Conservation (phyloP, 257 asterid species). For the Anisodus tanguticus region DNA sequence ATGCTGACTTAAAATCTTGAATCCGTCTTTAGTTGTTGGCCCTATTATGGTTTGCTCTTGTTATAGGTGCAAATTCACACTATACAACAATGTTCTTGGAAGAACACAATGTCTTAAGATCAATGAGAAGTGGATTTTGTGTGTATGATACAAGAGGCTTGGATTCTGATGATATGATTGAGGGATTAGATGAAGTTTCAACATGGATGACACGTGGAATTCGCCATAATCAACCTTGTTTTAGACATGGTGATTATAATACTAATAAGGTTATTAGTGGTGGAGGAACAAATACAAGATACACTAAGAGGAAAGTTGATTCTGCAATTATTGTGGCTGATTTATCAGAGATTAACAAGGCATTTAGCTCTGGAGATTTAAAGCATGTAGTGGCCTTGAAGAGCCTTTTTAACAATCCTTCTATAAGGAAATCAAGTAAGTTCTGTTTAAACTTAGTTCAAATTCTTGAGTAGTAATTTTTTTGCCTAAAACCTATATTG, state of each 20-base stretch:
- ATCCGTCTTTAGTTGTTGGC: not conserved
- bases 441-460: not conserved
- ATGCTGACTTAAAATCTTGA: not conserved
- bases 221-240: slow-evolving; percentile 65
- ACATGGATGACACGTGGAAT: slow-evolving; percentile 65
- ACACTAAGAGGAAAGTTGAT: slow-evolving; percentile 57
- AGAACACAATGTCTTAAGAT: slow-evolving; percentile 74
- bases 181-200: slow-evolving; percentile 55
- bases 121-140: slow-evolving; percentile 65
- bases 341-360: slow-evolving; percentile 49
- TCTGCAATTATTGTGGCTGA: slow-evolving; percentile 66
- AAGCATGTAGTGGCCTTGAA: slow-evolving; percentile 51
- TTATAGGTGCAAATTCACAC: slow-evolving; percentile 49
- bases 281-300: slow-evolving; percentile 38
- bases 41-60: not conserved
- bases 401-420: slow-evolving; percentile 48
- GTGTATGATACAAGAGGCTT: slow-evolving; percentile 73
- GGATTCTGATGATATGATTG: slow-evolving; percentile 42
- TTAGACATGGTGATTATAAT: slow-evolving; percentile 45
- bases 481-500: not conserved
- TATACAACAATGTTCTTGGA: slow-evolving; percentile 63
- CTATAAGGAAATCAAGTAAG: slow-evolving; percentile 59
- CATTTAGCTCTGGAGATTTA: slow-evolving; percentile 55
- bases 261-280: slow-evolving; percentile 26
- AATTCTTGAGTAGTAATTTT: not conserved